These are phyloP conservation scores for Cladophialophora bantiana DNA, from an alignment of 2,329 filamentous ascomycete species.

Conservation along the genomic window DNA sequence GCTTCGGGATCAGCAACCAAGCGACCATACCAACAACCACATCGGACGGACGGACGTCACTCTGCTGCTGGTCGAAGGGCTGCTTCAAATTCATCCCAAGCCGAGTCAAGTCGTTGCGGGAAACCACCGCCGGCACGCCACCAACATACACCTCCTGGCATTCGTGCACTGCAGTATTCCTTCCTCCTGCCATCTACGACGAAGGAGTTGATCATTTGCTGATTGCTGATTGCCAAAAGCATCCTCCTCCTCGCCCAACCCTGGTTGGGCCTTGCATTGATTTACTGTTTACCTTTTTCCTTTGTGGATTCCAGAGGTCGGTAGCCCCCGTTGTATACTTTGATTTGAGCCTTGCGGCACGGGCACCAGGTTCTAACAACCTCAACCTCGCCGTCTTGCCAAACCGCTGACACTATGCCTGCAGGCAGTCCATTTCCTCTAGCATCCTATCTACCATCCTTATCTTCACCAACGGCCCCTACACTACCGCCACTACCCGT, in stretches of 20 bases:
- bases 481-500: background rate
- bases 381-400: constrained; percentile 1
- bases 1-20: constrained; percentile 21
- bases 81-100: background rate
- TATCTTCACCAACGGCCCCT: constrained; percentile 1
- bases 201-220: constrained; percentile 18
- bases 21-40: constrained; percentile 10
- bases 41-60: constrained; percentile 33
- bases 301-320: constrained; percentile 8
- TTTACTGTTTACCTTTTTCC: constrained; percentile 4
- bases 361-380: background rate
- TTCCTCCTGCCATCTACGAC: constrained; percentile 1
- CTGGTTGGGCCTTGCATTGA: constrained; percentile 5
- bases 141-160: background rate
- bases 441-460: constrained; percentile 7
- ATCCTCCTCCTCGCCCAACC: background rate
- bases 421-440: constrained; percentile 14
- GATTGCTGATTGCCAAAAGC: constrained; percentile 3
- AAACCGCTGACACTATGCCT: constrained; percentile 22
- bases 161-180: constrained; percentile 11
- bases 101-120: constrained; percentile 12
- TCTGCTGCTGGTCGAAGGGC: constrained; percentile 17
- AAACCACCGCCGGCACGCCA: constrained; percentile 10
- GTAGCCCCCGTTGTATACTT: background rate
- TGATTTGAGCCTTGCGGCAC: background rate